Evolutionary conservation across 1,284 basidiomycete genomes (phyloP).

Genomic region (Mycena citricolor): DNA sequence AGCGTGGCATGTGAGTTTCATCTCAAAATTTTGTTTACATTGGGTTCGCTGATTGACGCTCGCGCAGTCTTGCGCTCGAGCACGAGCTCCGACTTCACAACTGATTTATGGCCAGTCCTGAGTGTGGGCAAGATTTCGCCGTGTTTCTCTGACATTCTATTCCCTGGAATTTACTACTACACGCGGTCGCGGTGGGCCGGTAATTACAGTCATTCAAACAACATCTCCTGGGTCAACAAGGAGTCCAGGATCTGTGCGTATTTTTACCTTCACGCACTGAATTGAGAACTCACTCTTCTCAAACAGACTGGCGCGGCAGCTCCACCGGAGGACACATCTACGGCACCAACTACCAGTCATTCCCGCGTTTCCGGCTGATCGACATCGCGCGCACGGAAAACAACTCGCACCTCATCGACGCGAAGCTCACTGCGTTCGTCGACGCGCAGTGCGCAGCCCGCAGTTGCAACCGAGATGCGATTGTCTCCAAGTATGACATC

Average conservation of each 20-base stretch:
- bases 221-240: constrained; percentile 22
- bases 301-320: constrained; percentile 12
- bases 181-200: constrained; percentile 23
- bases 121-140: constrained; percentile 8
- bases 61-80: constrained; percentile 5
- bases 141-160: constrained; percentile 10
- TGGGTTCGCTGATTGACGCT: neutral
- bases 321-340: constrained; percentile 10
- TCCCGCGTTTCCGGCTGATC: constrained; percentile 13
- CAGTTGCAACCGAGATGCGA: neutral
- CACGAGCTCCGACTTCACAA: constrained; percentile 7
- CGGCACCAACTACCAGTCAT: constrained; percentile 7
- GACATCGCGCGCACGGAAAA: neutral
- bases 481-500: constrained; percentile 2
- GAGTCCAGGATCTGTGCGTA: constrained; percentile 10
- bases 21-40: neutral
- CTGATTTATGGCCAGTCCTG: constrained; percentile 9
- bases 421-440: neutral
- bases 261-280: neutral
- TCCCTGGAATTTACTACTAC: constrained; percentile 15
- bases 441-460: neutral
- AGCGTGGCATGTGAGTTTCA: constrained; percentile 1
- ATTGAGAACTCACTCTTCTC: neutral
- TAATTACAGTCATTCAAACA: constrained; percentile 14
- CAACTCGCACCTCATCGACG: constrained; percentile 6